Evolutionary conservation across 306 rosid species (phyloP).

Genomic region (Arachis stenosperma): DNA sequence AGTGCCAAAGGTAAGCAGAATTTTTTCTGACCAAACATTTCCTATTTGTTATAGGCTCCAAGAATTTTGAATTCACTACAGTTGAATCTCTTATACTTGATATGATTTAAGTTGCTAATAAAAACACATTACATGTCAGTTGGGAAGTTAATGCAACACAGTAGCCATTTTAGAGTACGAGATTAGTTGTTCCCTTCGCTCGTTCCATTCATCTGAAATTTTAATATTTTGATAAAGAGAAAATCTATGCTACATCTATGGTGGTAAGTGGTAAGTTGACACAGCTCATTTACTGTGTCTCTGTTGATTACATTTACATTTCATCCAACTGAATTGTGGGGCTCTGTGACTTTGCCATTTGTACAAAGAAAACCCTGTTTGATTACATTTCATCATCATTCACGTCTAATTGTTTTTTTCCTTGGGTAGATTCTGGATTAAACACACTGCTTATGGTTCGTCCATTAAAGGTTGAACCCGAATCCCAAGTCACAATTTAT

Average conservation of each 20-base stretch:
- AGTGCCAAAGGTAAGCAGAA: slow-evolving; percentile 33
- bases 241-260: not conserved
- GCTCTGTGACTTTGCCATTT: slow-evolving; percentile 26
- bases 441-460: slow-evolving; percentile 43
- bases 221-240: slow-evolving; percentile 13
- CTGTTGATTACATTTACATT: slow-evolving; percentile 22
- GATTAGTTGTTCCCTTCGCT: slow-evolving; percentile 17
- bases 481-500: slow-evolving; percentile 35
- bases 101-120: slow-evolving; percentile 16
- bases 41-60: not conserved
- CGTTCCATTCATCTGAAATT: slow-evolving; percentile 24
- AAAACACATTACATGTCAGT: not conserved
- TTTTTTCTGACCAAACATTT: not conserved
- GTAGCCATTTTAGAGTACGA: slow-evolving; percentile 18
- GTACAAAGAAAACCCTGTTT: slow-evolving; percentile 3
- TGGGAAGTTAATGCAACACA: slow-evolving; percentile 20
- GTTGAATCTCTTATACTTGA: not conserved
- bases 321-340: slow-evolving; percentile 28
- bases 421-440: slow-evolving; percentile 44
- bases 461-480: slow-evolving; percentile 49
- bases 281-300: slow-evolving; percentile 13
- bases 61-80: slow-evolving; percentile 9
- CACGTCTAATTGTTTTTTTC: slow-evolving; percentile 20
- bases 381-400: slow-evolving; percentile 12
- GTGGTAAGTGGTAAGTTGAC: not conserved